phyloP scores from a whole-genome alignment of 1,284 basidiomycete genomes.

The Porodaedalea pini region DNA sequence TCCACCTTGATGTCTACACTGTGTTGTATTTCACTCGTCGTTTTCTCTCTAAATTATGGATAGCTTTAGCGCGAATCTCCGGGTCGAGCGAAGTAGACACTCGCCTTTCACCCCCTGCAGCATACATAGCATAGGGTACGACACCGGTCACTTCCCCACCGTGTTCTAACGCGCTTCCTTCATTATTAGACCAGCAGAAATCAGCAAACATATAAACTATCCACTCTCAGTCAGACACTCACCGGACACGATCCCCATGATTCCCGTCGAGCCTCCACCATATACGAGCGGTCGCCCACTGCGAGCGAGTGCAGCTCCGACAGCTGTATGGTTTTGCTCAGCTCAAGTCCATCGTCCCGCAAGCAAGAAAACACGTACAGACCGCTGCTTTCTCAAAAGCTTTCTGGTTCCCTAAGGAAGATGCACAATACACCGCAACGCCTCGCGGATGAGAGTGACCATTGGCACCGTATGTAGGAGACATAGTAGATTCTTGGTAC shows the following conservation, averaged over 20 bases:
- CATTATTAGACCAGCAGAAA: neutral
- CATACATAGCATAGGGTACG: constrained; percentile 73
- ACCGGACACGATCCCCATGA: constrained; percentile 85
- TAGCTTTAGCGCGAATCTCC: neutral
- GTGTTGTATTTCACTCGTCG: constrained; percentile 28
- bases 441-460: constrained; percentile 29
- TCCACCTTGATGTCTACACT: constrained; percentile 35
- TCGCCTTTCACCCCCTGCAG: constrained; percentile 52
- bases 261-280: constrained; percentile 78
- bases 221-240: constrained; percentile 17
- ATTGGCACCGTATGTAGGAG: neutral
- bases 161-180: constrained; percentile 49
- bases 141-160: constrained; percentile 82
- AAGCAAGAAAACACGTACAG: constrained; percentile 45
- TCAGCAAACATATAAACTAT: neutral
- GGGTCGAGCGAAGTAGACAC: neutral
- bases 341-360: neutral
- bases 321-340: constrained; percentile 38
- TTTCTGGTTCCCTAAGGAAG: constrained; percentile 59
- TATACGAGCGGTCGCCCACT: constrained; percentile 74
- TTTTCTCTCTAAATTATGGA: constrained; percentile 38
- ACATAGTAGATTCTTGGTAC: neutral
- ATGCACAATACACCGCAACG: constrained; percentile 78
- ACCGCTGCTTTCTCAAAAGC: constrained; percentile 66
- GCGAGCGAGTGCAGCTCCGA: constrained; percentile 71